These are phyloP conservation scores for Davidsoniella virescens DNA, from an alignment of 2,329 filamentous ascomycete genomes.

Conservation along the genomic window DNA sequence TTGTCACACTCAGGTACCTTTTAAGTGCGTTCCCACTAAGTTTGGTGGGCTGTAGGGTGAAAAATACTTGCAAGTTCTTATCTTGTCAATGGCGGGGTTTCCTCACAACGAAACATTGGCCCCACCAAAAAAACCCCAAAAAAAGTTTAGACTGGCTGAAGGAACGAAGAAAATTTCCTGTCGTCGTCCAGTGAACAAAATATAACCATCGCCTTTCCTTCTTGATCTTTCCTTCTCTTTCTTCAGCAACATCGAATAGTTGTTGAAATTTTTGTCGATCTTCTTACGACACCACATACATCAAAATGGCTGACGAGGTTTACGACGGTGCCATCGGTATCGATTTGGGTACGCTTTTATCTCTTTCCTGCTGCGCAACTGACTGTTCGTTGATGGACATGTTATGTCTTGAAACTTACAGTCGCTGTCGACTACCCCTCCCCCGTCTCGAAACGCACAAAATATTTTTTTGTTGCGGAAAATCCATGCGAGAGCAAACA, in stretches of 20 bases:
- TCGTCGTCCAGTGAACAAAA: constrained; percentile 13
- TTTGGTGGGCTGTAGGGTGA: constrained; percentile 5
- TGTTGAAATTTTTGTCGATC: constrained; percentile 13
- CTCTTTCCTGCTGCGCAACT: constrained; percentile 6
- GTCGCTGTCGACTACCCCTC: not conserved
- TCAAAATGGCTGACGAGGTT: constrained; percentile 79
- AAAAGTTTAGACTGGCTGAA: constrained; percentile 13
- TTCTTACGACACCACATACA: constrained; percentile 13
- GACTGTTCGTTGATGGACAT: constrained; percentile 8
- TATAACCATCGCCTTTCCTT: constrained; percentile 13
- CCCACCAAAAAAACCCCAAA: constrained; percentile 8
- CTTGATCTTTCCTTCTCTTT: constrained; percentile 13
- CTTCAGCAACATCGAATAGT: constrained; percentile 14
- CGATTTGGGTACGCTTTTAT: constrained; percentile 67
- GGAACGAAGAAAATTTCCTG: constrained; percentile 13
- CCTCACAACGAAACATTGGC: constrained; percentile 11
- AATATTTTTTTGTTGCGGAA: constrained; percentile 1
- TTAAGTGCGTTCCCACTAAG: not conserved
- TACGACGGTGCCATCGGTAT: constrained; percentile 99
- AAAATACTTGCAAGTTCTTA: constrained; percentile 10
- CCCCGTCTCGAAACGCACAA: constrained; percentile 1
- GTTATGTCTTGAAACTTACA: constrained; percentile 8
- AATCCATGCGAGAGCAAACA: not conserved
- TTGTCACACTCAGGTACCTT: constrained; percentile 11
- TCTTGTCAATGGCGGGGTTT: constrained; percentile 11